phyloP scores from a whole-genome alignment of 495 filamentous ascomycete species.

The Glonium stellatum region DNA sequence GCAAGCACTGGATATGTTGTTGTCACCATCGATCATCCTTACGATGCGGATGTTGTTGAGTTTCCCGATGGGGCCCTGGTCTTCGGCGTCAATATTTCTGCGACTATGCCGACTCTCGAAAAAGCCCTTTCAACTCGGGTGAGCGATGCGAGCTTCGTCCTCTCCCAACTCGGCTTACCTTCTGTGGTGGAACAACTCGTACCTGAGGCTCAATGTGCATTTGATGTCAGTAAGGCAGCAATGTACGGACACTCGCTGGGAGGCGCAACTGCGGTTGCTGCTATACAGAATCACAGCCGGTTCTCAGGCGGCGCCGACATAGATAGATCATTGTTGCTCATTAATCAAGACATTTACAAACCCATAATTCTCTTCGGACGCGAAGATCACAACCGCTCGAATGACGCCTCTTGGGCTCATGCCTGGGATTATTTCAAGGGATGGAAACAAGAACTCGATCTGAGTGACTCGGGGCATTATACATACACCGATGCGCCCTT shows the following conservation, averaged over 20 bases:
- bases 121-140: constrained; percentile 13
- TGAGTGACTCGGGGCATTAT: constrained; percentile 6
- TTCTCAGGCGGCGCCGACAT: constrained; percentile 44
- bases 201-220: constrained; percentile 11
- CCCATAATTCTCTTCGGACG: constrained; percentile 16
- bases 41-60: constrained; percentile 44
- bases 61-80: constrained; percentile 42
- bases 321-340: constrained; percentile 36
- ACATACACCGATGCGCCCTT: constrained; percentile 13
- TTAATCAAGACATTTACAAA: not conserved
- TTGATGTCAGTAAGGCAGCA: constrained; percentile 1
- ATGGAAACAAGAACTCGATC: constrained; percentile 13
- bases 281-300: constrained; percentile 37
- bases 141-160: constrained; percentile 14
- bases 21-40: constrained; percentile 45
- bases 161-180: constrained; percentile 6
- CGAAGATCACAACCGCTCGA: constrained; percentile 12
- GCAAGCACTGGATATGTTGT: constrained; percentile 30
- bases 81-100: constrained; percentile 26
- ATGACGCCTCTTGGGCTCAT: constrained; percentile 7
- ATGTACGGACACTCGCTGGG: constrained; percentile 47
- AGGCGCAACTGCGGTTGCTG: constrained; percentile 44
- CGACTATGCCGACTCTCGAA: constrained; percentile 38
- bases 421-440: constrained; percentile 6
- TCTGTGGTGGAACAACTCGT: constrained; percentile 8